phyloP scores from a whole-genome alignment of 768 basidiomycete species.

The Crucibulum laeve region DNA sequence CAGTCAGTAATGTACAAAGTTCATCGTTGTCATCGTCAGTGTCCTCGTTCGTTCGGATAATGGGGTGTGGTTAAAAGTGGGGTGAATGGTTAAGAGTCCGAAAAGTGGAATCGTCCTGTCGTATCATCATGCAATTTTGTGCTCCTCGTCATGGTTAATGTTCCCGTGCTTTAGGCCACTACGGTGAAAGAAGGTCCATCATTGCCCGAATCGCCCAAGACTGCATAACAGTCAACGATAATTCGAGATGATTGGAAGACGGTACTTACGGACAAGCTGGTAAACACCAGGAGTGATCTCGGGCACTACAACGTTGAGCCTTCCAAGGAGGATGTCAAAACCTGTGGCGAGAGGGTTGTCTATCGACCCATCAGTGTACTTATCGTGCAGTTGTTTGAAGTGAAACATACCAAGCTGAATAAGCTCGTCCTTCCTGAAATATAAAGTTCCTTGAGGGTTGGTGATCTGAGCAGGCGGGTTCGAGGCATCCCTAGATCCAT shows the following conservation, averaged over 20 bases:
- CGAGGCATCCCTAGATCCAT: conserved; percentile 30
- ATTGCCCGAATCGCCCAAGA: conserved; percentile 54
- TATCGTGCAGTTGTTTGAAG: not conserved
- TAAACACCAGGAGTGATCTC: conserved; percentile 32
- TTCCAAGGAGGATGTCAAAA: conserved; percentile 31
- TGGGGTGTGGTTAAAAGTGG: too few relatives aligned
- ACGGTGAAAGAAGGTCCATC: conserved; percentile 43
- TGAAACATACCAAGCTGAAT: conserved; percentile 26
- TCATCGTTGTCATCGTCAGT: too few relatives aligned
- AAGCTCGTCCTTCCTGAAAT: conserved; percentile 26
- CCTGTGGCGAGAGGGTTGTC: conserved; percentile 31
- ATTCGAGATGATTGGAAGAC: not conserved
- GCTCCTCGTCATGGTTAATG: too few relatives aligned
- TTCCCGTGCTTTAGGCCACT: conserved; percentile 25
- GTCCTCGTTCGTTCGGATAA: too few relatives aligned
- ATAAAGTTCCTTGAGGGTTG: conserved; percentile 33
- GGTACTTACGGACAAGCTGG: conserved; percentile 37
- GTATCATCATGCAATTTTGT: too few relatives aligned
- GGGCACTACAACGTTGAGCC: conserved; percentile 35
- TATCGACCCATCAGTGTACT: conserved; percentile 6
- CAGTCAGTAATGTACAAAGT: too few relatives aligned
- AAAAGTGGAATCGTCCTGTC: too few relatives aligned
- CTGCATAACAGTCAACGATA: conserved; percentile 18
- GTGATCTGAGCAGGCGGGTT: conserved; percentile 35
- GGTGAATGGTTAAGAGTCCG: too few relatives aligned